These are phyloP conservation scores for Nematocida displodere DNA, from an alignment of 371 early-diverging fungal species.

Conservation along the genomic window DNA sequence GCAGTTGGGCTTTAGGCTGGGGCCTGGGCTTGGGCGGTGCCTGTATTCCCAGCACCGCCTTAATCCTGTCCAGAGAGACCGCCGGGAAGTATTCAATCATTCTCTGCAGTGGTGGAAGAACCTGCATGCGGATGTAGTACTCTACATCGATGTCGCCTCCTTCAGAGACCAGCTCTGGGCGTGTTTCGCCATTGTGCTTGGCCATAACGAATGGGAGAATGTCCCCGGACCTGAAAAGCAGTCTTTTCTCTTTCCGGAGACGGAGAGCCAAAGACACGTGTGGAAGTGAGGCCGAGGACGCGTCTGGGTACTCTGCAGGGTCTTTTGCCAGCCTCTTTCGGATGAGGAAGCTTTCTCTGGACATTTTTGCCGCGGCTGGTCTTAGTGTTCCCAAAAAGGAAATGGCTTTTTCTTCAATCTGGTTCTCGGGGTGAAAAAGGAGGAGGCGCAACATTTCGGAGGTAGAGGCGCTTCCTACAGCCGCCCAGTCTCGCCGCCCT, in stretches of 20 bases:
- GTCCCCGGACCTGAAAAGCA: conserved; percentile 71
- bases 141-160: conserved; percentile 70
- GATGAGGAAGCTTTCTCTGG: conserved; percentile 79
- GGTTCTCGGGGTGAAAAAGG: conserved; percentile 31
- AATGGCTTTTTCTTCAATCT: conserved; percentile 67
- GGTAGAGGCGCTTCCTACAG: conserved; percentile 77
- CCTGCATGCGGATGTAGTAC: conserved; percentile 89
- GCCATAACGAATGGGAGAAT: conserved; percentile 92
- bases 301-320: conserved; percentile 80
- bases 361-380: background rate
- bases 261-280: conserved; percentile 88
- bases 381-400: conserved; percentile 69
- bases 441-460: conserved; percentile 66
- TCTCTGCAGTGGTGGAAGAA: conserved; percentile 76
- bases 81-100: conserved; percentile 29
- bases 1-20: background rate
- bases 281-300: conserved; percentile 72
- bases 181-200: conserved; percentile 70
- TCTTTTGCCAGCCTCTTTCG: conserved; percentile 78
- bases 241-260: conserved; percentile 71
- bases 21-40: background rate
- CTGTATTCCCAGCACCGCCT: conserved; percentile 19
- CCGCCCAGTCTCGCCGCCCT: conserved; percentile 95
- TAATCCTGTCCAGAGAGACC: conserved; percentile 20
- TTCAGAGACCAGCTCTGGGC: conserved; percentile 72